Base-by-base conservation (phyloP, 148 eudicot species). In the Cornus controversa region DNA sequence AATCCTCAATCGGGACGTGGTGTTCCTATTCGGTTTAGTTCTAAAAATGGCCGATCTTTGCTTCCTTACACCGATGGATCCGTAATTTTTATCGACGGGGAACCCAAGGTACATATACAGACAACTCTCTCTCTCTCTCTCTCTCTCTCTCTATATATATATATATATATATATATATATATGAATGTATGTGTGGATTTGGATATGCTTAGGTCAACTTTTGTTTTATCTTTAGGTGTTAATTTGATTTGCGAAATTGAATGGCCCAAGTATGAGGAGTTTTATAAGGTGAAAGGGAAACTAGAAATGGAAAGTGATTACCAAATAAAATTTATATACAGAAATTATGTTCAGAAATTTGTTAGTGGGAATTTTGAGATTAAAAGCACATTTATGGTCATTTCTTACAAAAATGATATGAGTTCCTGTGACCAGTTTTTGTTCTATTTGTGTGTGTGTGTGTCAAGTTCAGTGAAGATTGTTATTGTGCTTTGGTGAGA, bases 21-120 rank as follows among this genome's bases (percentile, higher is more conserved):
- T 11, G 97, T 83, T 2, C 93, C 98, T 1, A 96, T 96, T 68
- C 83, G 97, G 8, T 93, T 96, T 60, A 86, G 91, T 53, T 87
- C 92, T 6, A 78, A 69, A 63, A 96, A 93, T 81, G 97, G 99
- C 47, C 83, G 97, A 16, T 96, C 99, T 6, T 4, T 96, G 73
- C 78, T 96, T 25, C 81, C 95, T 20, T 96, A 93, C 67, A 83
- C 67, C 5, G 94, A 93, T 75, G 95, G 93, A 0, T 53, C 95
- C 77, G 84, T 84, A 2, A 77, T 96, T 67, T 71, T 57, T 79
- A 77, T 96, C 27, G 99, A 96, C 28, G 99, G 99, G 3, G 89
- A 96, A 71, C 98, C 98, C 67, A 90, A 96, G 99, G 99, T 96
- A 83, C n/a, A 0, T 68, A 50, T 16, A 36, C 26, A 6, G 9